A percentile compares a stretch with the other conserved stretches of the same genome.
Conservation (phyloP, 1,284 basidiomycete genomes). For the Tilletia indica region DNA sequence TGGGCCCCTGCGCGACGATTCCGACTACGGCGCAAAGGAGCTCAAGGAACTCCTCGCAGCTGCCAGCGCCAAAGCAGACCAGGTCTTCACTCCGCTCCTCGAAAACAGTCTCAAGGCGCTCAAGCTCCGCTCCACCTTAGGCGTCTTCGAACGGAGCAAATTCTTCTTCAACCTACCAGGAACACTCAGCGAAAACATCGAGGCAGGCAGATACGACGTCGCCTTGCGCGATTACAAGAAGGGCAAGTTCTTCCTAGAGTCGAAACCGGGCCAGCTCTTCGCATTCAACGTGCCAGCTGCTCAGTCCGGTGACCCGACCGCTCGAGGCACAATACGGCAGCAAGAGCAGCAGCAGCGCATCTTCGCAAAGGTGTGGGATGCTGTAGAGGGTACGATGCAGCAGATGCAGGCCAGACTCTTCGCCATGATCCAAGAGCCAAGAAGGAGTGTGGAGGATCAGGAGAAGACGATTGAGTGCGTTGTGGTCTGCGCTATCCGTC, state of each 20-base stretch:
- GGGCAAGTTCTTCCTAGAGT: constrained; percentile 84
- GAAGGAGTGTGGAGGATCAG: constrained; percentile 81
- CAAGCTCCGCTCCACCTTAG: constrained; percentile 85
- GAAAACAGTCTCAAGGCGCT: constrained; percentile 94
- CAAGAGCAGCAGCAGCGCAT: constrained; percentile 72
- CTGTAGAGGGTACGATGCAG: constrained; percentile 88
- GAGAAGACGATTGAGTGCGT: constrained; percentile 92
- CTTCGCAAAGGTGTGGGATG: constrained; percentile 92
- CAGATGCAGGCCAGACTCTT: constrained; percentile 82
- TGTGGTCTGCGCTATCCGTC: too few relatives aligned
- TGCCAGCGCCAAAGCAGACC: constrained; percentile 83
- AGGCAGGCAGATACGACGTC: constrained; percentile 73
- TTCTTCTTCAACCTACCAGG: constrained; percentile 98
- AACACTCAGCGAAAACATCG: constrained; percentile 84
- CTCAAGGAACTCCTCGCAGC: constrained; percentile 64
- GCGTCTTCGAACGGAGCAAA: constrained; percentile 92
- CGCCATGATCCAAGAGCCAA: constrained; percentile 73
- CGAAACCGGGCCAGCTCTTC: constrained; percentile 75
- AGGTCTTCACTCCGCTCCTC: constrained; percentile 91
- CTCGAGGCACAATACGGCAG: constrained; percentile 25
- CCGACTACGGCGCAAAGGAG: constrained; percentile 79
- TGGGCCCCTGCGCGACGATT: constrained; percentile 72
- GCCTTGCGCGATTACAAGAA: constrained; percentile 96
- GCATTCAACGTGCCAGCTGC: constrained; percentile 58
- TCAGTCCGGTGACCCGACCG: constrained; percentile 57